Base-by-base conservation (phyloP, 2,329 filamentous ascomycete species). In the Tolypocladium tundrense region DNA sequence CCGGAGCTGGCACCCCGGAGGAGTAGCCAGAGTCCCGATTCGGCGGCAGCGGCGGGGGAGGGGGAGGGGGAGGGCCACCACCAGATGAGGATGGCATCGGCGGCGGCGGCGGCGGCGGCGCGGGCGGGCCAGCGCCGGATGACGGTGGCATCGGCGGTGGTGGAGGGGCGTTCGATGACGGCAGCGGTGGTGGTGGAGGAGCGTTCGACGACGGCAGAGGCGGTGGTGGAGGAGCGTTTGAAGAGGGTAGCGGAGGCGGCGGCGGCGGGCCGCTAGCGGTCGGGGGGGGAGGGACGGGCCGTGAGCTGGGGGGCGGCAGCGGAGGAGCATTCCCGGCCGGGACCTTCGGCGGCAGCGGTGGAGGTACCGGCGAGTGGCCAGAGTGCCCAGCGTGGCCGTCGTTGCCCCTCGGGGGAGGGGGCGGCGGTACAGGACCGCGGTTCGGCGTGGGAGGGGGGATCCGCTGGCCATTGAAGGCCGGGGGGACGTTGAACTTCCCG, bases 391-490 rank as follows among this genome's bases (percentile, higher is more conserved):
- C 52, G 31, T 65, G 57, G 41, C 64, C 54, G 54, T 70, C 61
- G 69, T 65, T 59, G 68, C 71, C 67, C 60, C 75, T 70, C 40
- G 77, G 78, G 19, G 86, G 83, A 3, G 85, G 88, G 11, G 88
- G 88, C 39, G 89, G 89, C 60, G 90, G 90, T 21, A 87, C 84
- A 42, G 86, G 78, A 37, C 83, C 84, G 63, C 89, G 85, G 69
- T 80, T 85, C 42, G 89, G 88, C 31, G 90, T 87, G 54, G 88
- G 86, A n/a, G 90, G 89, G 43, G 89, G 87, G n/a, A 78, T 78
- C 50, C 83, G 83, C 65, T 87, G 84, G 52, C 88, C 87, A 54
- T 81, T 68, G 67, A 95, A 95, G 3, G 90, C 85, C 8, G 92
- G 91, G 57, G 92, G 91, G 7, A 96, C 90, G 40, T 82, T 84